These are phyloP conservation scores for Ophiostoma triangulosporum DNA, from an alignment of 2,329 filamentous ascomycete genomes.

Conservation along the genomic window DNA sequence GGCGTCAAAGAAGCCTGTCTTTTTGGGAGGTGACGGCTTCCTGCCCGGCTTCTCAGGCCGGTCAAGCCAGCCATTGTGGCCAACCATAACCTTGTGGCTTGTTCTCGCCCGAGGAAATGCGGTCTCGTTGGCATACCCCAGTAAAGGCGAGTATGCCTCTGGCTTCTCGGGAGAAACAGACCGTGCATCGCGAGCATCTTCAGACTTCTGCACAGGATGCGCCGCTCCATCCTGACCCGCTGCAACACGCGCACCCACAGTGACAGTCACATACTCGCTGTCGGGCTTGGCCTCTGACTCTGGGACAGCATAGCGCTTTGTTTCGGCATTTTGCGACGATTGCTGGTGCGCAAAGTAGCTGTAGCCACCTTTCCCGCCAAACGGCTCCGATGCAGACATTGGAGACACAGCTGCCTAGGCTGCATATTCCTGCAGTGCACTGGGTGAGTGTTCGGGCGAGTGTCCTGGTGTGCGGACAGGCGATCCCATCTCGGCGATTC, in stretches of 20 bases:
- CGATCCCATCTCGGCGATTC: constrained; percentile 7
- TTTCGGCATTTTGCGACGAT: background rate
- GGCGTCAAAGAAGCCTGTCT: constrained; percentile 27
- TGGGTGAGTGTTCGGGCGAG: constrained; percentile 2
- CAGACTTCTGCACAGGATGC: background rate
- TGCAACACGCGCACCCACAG: background rate
- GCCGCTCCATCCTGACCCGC: background rate
- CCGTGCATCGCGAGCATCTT: background rate
- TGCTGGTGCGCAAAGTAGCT: background rate
- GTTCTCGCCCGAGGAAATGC: constrained; percentile 22
- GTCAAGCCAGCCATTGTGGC: constrained; percentile 44
- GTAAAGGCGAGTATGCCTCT: constrained; percentile 28
- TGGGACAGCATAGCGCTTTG: background rate
- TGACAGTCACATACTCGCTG: background rate
- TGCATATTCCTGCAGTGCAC: constrained; percentile 12
- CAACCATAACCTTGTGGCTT: constrained; percentile 38
- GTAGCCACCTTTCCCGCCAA: background rate
- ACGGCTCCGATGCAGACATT: constrained; percentile 1
- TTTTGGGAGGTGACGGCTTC: constrained; percentile 20
- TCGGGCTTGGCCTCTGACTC: background rate
- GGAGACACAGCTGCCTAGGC: constrained; percentile 12
- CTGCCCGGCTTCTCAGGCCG: constrained; percentile 22
- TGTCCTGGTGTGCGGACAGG: background rate
- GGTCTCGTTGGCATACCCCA: constrained; percentile 28
- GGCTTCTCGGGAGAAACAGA: background rate